Conservation (phyloP, 1,284 basidiomycete genomes). For the Leccinum fallax region DNA sequence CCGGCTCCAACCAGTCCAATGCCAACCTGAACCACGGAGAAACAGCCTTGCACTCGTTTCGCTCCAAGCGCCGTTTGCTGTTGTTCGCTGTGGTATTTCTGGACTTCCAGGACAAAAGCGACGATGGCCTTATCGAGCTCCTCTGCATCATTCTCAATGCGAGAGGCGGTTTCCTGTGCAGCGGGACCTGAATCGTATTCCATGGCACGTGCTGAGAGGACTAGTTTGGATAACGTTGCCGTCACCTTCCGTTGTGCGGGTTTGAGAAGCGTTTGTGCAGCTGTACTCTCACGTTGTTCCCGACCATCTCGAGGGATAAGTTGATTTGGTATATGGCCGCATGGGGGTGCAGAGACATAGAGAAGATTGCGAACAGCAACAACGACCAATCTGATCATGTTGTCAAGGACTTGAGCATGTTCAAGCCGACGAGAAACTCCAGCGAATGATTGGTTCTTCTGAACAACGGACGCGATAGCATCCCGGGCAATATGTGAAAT, state of each 20-base stretch:
- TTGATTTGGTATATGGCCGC: conserved; percentile 60
- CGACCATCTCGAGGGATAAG: conserved; percentile 55
- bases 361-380: conserved; percentile 71
- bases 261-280: conserved; percentile 63
- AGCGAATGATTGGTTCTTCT: conserved; percentile 53
- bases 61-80: conserved; percentile 36
- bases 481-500: conserved; percentile 58
- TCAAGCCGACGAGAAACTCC: conserved; percentile 49
- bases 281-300: conserved; percentile 44
- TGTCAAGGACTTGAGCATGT: conserved; percentile 60
- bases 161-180: conserved; percentile 62
- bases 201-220: conserved; percentile 75
- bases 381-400: conserved; percentile 66
- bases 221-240: conserved; percentile 74
- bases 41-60: conserved; percentile 66
- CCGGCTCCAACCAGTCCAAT: conserved; percentile 75
- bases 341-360: conserved; percentile 67
- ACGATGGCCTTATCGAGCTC: conserved; percentile 77
- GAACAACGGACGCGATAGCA: conserved; percentile 64
- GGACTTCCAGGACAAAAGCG: conserved; percentile 73
- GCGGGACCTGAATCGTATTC: conserved; percentile 71
- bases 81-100: conserved; percentile 53
- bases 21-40: conserved; percentile 66
- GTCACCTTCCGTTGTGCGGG: conserved; percentile 77
- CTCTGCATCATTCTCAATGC: conserved; percentile 75